phyloP scores from a whole-genome alignment of 2,329 filamentous ascomycete genomes.

The Monilinia fructicola region DNA sequence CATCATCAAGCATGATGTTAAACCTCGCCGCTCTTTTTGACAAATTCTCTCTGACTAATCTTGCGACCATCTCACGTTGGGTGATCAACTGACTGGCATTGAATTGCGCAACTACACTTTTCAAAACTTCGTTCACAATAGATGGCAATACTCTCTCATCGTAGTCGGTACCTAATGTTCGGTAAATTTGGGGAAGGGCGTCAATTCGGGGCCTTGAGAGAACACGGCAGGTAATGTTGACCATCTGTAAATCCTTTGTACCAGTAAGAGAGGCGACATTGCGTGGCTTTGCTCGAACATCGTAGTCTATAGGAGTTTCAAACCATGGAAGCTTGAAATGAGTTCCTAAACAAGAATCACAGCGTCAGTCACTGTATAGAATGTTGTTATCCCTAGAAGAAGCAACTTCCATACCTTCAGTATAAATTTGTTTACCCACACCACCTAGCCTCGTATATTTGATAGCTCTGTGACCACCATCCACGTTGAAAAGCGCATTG shows the following conservation, averaged over 20 bases:
- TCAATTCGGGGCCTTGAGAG: constrained; percentile 86
- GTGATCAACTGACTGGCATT: constrained; percentile 98
- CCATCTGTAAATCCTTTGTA: constrained; percentile 99
- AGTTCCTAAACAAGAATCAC: constrained; percentile 61
- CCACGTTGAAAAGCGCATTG: constrained; percentile 72
- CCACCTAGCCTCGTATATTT: constrained; percentile 93
- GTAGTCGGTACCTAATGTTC: constrained; percentile 92
- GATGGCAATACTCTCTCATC: constrained; percentile 95
- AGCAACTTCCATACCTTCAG: constrained; percentile 65
- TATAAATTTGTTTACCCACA: constrained; percentile 95
- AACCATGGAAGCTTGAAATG: constrained; percentile 95
- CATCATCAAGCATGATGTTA: constrained; percentile 96
- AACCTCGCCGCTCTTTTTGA: constrained; percentile 88
- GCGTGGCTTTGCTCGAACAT: constrained; percentile 95
- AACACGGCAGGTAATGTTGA: constrained; percentile 99
- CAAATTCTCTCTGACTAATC: constrained; percentile 88
- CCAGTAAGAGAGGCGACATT: constrained; percentile 96
- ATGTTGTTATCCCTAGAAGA: neutral
- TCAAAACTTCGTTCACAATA: constrained; percentile 97
- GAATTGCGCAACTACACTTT: constrained; percentile 98
- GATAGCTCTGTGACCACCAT: constrained; percentile 97
- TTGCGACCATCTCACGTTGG: constrained; percentile 94
- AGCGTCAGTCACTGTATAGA: constrained; percentile 26
- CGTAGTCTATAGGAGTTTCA: constrained; percentile 94
- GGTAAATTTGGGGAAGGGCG: constrained; percentile 93